phyloP scores from a whole-genome alignment of 2,329 filamentous ascomycete species.

The Diaporthe vaccinii region DNA sequence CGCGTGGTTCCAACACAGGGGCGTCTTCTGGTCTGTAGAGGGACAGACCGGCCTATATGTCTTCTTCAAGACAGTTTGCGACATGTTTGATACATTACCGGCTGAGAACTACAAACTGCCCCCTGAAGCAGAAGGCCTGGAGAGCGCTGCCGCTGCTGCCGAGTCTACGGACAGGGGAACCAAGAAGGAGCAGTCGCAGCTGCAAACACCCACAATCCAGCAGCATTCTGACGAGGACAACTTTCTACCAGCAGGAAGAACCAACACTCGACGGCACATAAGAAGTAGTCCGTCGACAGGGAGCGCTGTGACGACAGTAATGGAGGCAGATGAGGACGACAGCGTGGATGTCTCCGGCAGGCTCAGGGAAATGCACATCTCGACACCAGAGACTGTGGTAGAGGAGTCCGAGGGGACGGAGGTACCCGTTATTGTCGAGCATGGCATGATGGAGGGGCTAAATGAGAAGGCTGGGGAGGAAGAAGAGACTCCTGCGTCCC shows the following conservation, averaged over 20 bases:
- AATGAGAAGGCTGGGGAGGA: conserved; percentile 43
- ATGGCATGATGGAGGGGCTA: conserved; percentile 46
- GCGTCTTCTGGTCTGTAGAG: conserved; percentile 96
- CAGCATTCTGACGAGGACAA: conserved; percentile 59
- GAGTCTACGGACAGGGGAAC: conserved; percentile 38
- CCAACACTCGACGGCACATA: conserved; percentile 85
- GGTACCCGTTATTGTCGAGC: conserved; percentile 58
- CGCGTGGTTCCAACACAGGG: conserved; percentile 97
- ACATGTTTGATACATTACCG: conserved; percentile 89
- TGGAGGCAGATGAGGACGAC: conserved; percentile 86
- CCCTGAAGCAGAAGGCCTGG: conserved; percentile 89
- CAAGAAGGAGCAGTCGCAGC: conserved; percentile 45
- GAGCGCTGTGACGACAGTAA: conserved; percentile 83
- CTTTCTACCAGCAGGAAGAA: conserved; percentile 67
- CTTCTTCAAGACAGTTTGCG: conserved; percentile 97
- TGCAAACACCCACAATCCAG: conserved; percentile 44
- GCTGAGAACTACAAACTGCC: conserved; percentile 97
- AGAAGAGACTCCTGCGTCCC: conserved; percentile 28
- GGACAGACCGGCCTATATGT: conserved; percentile 91
- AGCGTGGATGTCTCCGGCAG: conserved; percentile 60
- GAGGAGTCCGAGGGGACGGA: conserved; percentile 54
- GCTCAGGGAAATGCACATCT: conserved; percentile 61
- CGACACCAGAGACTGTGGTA: conserved; percentile 67
- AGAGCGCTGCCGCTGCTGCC: conserved; percentile 51
- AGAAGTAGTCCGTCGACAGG: conserved; percentile 85